Conservation (phyloP, 176 grass and related monocot genomes). For the Eremochloa ophiuroides region DNA sequence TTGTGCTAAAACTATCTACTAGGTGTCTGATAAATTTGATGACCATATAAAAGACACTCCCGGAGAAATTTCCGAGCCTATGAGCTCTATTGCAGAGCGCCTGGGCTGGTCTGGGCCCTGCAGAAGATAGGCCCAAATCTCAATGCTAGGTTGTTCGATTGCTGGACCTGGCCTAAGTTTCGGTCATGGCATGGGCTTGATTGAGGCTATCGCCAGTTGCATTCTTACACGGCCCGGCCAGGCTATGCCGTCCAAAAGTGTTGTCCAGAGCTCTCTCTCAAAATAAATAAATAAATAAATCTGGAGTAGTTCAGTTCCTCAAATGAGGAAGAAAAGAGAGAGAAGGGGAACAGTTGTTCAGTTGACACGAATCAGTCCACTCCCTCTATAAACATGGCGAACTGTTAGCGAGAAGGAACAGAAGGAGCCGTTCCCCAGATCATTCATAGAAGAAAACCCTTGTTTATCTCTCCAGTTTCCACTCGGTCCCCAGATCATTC, state of each 20-base stretch:
- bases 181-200: too few species aligned
- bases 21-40: too few species aligned
- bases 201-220: background rate
- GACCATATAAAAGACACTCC: too few species aligned
- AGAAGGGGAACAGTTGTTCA: background rate
- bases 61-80: too few species aligned
- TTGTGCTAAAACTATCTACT: too few species aligned
- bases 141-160: too few species aligned
- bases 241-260: background rate
- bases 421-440: background rate
- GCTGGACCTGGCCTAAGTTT: too few species aligned
- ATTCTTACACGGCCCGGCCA: background rate
- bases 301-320: background rate
- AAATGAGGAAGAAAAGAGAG: background rate
- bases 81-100: too few species aligned
- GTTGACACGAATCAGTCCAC: background rate
- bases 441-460: background rate
- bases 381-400: background rate
- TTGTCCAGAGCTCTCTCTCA: background rate
- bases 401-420: background rate
- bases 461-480: background rate
- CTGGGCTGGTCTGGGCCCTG: too few species aligned
- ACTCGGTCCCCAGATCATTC: too few species aligned
- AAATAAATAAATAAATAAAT: too few species aligned
- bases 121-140: too few species aligned